Evolutionary conservation across 305 asterid genomes (phyloP), one percentile per base, ranked within the genome.

Genomic region (Withania somnifera): DNA sequence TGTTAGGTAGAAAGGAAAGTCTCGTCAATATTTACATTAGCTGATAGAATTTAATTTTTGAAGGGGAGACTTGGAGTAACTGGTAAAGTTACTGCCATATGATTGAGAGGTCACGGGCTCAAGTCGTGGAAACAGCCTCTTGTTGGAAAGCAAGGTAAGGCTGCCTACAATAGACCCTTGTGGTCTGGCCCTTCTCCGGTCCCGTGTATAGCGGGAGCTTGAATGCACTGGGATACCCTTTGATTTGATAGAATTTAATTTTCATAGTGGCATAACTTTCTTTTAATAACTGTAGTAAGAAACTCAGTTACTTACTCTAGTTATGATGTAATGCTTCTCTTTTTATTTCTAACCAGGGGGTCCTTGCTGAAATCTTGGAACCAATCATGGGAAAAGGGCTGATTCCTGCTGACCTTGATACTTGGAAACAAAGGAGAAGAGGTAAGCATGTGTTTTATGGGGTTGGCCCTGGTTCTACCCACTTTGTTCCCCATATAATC

Each of bases 341-440:
- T 73, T 66, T 45, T 75, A 22, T 82, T 78, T 61, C 87, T 82
- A 47, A 85, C 50, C 60, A 94, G 99, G 99, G 99, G 60, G 97
- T 95, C 84, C 97, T 95, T 86, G 98, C 99, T 83, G 98, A 95
- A 86, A 94, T 95, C 86, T 87, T 95, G 91, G 98, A 95, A 86
- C 99, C 99, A 76, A 95, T 95, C 82, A 95, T 94, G 98, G 99
- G 99, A 54, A 95, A 95, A 89, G 99, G 98, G 67, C 92, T 95
- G 84, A 95, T 95, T 87, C 99, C 98, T 69, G 99, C 99, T 53
- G 99, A 95, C 82, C 92, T 94, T 34, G 94, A 93, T 83, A 95
- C 99, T 68, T 95, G 99, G 99, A 95, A 94, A 89, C 94, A 86
- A 87, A 94, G 99, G 82, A 89, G 99, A 93, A 91, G 98, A 92